These are phyloP conservation scores for Plenodomus lindquistii DNA, from an alignment of 2,329 filamentous ascomycete genomes.

Conservation along the genomic window DNA sequence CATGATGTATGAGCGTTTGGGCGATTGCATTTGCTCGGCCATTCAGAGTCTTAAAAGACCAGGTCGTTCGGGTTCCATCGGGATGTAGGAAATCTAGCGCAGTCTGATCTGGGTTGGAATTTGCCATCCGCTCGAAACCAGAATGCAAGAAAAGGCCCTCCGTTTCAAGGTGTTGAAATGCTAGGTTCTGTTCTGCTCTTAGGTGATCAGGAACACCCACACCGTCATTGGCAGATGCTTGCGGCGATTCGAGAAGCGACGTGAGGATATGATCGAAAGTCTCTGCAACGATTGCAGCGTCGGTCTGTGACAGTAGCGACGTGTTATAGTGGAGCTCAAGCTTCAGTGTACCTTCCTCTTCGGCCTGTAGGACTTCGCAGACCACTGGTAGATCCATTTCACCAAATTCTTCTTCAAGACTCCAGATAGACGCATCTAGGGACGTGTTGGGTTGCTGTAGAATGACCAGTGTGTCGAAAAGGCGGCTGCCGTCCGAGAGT, in stretches of 20 bases:
- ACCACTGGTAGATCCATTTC: conserved; percentile 78
- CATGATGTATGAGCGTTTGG: conserved; percentile 28
- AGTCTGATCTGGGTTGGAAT: conserved; percentile 25
- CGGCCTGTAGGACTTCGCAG: conserved; percentile 69
- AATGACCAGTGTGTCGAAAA: conserved; percentile 83
- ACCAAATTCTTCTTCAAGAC: conserved; percentile 54
- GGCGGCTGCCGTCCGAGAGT: conserved; percentile 51
- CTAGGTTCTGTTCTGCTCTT: conserved; percentile 29
- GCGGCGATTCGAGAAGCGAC: conserved; percentile 27
- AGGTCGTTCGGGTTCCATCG: conserved; percentile 33
- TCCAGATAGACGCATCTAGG: conserved; percentile 57
- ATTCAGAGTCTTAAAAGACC: conserved; percentile 40
- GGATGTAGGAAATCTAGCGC: conserved; percentile 47
- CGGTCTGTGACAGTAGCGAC: conserved; percentile 29
- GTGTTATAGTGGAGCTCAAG: conserved; percentile 64
- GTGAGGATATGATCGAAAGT: conserved; percentile 33
- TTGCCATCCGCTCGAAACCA: conserved; percentile 44
- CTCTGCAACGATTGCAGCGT: conserved; percentile 31
- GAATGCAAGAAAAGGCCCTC: conserved; percentile 38
- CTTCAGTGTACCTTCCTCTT: conserved; percentile 55
- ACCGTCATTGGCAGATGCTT: conserved; percentile 26
- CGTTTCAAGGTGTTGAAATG: conserved; percentile 12
- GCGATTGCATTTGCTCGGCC: conserved; percentile 40
- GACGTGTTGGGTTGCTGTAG: conserved; percentile 65
- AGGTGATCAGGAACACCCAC: conserved; percentile 23